phyloP scores from a whole-genome alignment of 768 basidiomycete genomes.

The Podaxis sp. region DNA sequence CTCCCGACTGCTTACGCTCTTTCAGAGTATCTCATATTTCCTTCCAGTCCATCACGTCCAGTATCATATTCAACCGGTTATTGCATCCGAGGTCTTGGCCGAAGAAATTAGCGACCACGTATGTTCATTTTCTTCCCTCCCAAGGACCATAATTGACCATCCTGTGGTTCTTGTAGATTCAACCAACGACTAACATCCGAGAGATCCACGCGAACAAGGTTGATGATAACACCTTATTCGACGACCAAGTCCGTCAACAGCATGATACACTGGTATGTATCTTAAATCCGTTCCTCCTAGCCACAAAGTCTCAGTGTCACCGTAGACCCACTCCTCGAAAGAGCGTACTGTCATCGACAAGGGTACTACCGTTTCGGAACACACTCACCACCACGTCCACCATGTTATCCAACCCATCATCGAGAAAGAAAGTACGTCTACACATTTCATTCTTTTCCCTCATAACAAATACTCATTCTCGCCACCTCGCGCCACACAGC shows the following conservation, averaged over 20 bases:
- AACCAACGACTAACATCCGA: conserved; percentile 25
- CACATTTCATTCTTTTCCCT: not conserved
- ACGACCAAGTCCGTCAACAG: conserved; percentile 26
- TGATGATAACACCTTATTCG: conserved; percentile 27
- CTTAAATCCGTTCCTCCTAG: not conserved
- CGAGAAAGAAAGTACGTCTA: conserved; percentile 34
- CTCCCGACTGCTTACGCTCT: not conserved
- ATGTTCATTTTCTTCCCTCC: not conserved
- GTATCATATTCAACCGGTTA: conserved; percentile 35
- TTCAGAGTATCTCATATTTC: not conserved
- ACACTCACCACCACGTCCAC: conserved; percentile 34
- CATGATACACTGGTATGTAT: conserved; percentile 24
- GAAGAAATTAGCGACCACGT: conserved; percentile 28
- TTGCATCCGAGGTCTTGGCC: conserved; percentile 22
- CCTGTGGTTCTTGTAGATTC: conserved; percentile 18
- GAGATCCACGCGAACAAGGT: conserved; percentile 28
- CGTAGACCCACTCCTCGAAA: conserved; percentile 22
- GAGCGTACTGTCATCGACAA: conserved; percentile 32
- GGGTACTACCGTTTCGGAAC: conserved; percentile 29
- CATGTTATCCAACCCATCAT: conserved; percentile 38
- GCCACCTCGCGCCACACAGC: conserved; percentile 17
- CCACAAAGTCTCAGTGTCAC: not conserved
- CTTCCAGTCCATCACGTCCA: conserved; percentile 35
- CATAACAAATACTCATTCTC: not conserved
- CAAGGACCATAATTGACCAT: not conserved